Conservation (phyloP, 176 grass and related monocot genomes). For the Lolium rigidum region DNA sequence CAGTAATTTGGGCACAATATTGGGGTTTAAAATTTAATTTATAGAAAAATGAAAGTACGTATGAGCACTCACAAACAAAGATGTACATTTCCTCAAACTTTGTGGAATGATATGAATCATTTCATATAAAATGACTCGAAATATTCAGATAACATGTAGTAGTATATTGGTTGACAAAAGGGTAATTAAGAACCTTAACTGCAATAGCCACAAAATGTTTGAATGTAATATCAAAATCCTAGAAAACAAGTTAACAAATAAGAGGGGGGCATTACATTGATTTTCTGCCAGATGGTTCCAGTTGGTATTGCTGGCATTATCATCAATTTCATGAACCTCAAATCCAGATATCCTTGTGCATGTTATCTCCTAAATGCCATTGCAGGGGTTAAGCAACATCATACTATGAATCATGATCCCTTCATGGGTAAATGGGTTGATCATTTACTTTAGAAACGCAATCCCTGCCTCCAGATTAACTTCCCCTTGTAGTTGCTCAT, state of each 20-base stretch:
- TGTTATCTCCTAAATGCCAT: conserved; percentile 34
- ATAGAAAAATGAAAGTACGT: too few species aligned
- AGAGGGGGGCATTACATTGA: conserved; percentile 32
- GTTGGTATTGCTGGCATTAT: conserved; percentile 2
- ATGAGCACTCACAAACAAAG: conserved; percentile 8
- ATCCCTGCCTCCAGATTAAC: conserved; percentile 38
- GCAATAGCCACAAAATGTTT: not conserved
- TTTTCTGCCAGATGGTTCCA: conserved; percentile 6
- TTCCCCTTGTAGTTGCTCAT: not conserved
- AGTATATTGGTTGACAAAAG: not conserved
- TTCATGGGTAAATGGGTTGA: not conserved
- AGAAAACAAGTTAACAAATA: not conserved
- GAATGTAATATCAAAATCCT: not conserved
- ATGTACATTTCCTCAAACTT: conserved; percentile 22
- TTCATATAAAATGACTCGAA: too few species aligned
- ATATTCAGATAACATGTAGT: not conserved
- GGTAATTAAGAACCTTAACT: not conserved
- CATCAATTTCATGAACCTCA: conserved; percentile 33
- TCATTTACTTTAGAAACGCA: too few species aligned
- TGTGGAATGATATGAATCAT: not conserved
- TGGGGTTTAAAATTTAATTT: too few species aligned
- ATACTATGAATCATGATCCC: too few species aligned
- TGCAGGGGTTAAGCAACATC: not conserved
- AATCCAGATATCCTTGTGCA: conserved; percentile 8
- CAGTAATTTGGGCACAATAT: not conserved